Conservation (phyloP, 768 basidiomycete genomes). For the Leucocoprinus sp. region DNA sequence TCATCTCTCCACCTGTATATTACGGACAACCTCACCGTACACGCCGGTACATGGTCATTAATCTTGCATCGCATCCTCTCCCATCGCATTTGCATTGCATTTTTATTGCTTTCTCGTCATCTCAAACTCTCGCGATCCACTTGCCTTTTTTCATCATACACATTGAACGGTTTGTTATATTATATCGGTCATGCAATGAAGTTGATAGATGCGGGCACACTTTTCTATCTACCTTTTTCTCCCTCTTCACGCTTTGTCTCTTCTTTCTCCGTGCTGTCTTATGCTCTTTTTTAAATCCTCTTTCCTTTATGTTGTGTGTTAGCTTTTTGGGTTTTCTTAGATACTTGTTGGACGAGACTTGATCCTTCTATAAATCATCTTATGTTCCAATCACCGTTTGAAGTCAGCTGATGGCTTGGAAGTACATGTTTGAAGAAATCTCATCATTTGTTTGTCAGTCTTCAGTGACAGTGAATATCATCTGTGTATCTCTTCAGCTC, state of each 20-base stretch:
- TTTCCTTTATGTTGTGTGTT: slow-evolving; percentile 10
- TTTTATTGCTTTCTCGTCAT: slow-evolving; percentile 8
- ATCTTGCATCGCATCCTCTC: slow-evolving; percentile 9
- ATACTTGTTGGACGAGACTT: slow-evolving; percentile 13
- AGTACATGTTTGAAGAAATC: too few relatives aligned
- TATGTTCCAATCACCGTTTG: too few relatives aligned
- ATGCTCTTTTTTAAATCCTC: slow-evolving; percentile 2
- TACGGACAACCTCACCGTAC: not conserved
- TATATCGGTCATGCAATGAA: slow-evolving; percentile 12
- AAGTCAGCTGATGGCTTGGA: too few relatives aligned
- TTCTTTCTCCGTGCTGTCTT: slow-evolving; percentile 1
- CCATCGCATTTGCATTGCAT: slow-evolving; percentile 8
- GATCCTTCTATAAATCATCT: not conserved
- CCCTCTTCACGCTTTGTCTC: not conserved
- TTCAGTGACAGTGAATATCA: too few relatives aligned
- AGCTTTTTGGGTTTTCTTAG: slow-evolving; percentile 8
- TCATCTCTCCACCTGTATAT: not conserved
- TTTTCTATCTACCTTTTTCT: not conserved
- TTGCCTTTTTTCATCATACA: slow-evolving; percentile 10
- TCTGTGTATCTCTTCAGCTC: too few relatives aligned
- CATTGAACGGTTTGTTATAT: slow-evolving; percentile 9
- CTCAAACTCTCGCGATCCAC: slow-evolving; percentile 2
- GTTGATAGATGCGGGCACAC: slow-evolving; percentile 11
- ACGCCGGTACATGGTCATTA: slow-evolving; percentile 9
- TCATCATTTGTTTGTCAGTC: too few relatives aligned